These are phyloP conservation scores for Thermomyces lanuginosus DNA, from an alignment of 2,329 filamentous ascomycete genomes.

Conservation along the genomic window DNA sequence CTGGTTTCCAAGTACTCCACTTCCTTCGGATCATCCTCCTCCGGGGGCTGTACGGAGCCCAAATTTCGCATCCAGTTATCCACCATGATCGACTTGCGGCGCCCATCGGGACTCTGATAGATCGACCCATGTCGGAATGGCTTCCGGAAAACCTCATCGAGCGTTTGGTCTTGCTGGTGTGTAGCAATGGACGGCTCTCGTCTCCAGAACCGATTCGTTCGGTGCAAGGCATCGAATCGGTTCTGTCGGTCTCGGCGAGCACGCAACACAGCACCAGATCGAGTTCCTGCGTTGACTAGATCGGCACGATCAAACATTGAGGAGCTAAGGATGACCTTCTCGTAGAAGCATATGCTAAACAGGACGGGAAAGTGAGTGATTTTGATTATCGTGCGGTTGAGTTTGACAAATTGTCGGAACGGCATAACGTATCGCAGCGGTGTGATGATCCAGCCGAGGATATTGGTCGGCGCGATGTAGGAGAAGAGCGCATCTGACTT, in stretches of 20 bases:
- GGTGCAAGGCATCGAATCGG: slow-evolving; percentile 54
- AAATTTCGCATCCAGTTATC: slow-evolving; percentile 75
- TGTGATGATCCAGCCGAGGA: slow-evolving; percentile 77
- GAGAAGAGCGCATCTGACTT: slow-evolving; percentile 96
- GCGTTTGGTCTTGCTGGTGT: slow-evolving; percentile 71
- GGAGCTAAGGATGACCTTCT: slow-evolving; percentile 59
- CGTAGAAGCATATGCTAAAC: slow-evolving; percentile 74
- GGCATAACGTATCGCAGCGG: slow-evolving; percentile 68
- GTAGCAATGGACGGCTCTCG: slow-evolving; percentile 78
- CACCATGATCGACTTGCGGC: slow-evolving; percentile 64
- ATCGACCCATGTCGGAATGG: slow-evolving; percentile 48
- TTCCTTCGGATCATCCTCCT: slow-evolving; percentile 44
- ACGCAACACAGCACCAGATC: slow-evolving; percentile 34
- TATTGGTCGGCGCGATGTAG: slow-evolving; percentile 80
- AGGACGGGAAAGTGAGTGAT: slow-evolving; percentile 75
- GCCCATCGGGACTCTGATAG: slow-evolving; percentile 42
- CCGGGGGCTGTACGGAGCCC: slow-evolving; percentile 39
- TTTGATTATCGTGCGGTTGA: slow-evolving; percentile 88
- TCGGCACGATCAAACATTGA: slow-evolving; percentile 70
- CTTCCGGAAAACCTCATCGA: slow-evolving; percentile 78
- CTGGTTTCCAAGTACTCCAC: slow-evolving; percentile 45
- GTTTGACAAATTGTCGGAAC: slow-evolving; percentile 61
- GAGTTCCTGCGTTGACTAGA: slow-evolving; percentile 55
- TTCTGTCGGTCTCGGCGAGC: slow-evolving; percentile 42
- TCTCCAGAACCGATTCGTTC: slow-evolving; percentile 42